Evolutionary conservation across 1,139 yeast species (phyloP).

Genomic region (Debaryomyces nepalensis): DNA sequence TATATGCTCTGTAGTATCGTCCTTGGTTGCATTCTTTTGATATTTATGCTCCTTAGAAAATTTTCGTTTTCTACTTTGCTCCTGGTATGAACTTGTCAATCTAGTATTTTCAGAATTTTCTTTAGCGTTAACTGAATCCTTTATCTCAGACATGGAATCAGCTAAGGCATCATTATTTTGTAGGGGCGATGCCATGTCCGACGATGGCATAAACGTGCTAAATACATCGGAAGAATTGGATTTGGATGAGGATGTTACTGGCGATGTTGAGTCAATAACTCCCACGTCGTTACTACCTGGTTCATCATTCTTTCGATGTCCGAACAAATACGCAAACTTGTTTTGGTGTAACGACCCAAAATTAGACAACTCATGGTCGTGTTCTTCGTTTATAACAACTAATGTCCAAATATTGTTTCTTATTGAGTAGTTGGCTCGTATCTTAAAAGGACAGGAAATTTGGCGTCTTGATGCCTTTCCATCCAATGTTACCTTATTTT

Average conservation of each 20-base stretch:
- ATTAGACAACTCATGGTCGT: conserved; percentile 38
- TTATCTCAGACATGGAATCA: conserved; percentile 4
- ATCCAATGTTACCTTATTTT: conserved; percentile 23
- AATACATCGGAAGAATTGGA: conserved; percentile 9
- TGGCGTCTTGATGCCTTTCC: conserved; percentile 26
- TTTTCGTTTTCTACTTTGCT: conserved; percentile 5
- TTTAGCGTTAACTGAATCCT: neutral
- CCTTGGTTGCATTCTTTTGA: neutral
- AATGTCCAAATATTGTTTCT: conserved; percentile 62
- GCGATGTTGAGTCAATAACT: neutral
- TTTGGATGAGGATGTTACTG: conserved; percentile 2
- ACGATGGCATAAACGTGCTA: conserved; percentile 8
- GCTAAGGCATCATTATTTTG: neutral
- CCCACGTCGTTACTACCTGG: neutral
- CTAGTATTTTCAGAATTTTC: neutral
- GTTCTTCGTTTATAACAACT: conserved; percentile 60
- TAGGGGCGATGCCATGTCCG: conserved; percentile 13
- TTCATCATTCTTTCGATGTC: conserved; percentile 5
- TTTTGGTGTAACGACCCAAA: conserved; percentile 5
- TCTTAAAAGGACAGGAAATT: conserved; percentile 65
- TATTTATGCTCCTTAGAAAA: neutral
- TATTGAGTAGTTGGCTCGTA: conserved; percentile 67
- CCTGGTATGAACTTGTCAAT: neutral
- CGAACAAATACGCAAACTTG: conserved; percentile 3
- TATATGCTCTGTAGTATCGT: neutral